Percentiles rank a stretch among this genome's conserved stretches.
These are phyloP conservation scores for Russula earlei DNA, from an alignment of 768 basidiomycete species.

Conservation along the genomic window DNA sequence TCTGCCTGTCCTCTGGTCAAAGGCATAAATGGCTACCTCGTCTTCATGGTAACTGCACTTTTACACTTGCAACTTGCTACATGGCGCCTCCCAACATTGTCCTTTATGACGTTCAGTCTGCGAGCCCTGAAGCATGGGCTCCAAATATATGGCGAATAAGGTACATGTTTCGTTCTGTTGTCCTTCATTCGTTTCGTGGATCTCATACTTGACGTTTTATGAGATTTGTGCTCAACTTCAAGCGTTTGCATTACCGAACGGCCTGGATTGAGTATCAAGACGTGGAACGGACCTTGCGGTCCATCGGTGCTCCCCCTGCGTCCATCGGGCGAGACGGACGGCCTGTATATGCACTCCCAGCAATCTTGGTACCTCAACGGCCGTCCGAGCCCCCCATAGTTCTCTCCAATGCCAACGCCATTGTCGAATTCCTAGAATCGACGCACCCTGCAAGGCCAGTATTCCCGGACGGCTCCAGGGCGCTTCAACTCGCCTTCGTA, in stretches of 20 bases:
- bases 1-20: background rate
- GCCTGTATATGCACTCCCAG: constrained; percentile 60
- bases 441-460: constrained; percentile 61
- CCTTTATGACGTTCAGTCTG: constrained; percentile 58
- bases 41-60: background rate
- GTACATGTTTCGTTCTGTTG: constrained; percentile 26
- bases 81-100: constrained; percentile 47
- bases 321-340: constrained; percentile 44
- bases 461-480: constrained; percentile 60
- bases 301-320: constrained; percentile 52
- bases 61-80: background rate
- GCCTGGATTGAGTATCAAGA: constrained; percentile 64
- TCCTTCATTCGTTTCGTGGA: background rate
- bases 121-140: constrained; percentile 59
- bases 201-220: background rate
- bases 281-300: constrained; percentile 49
- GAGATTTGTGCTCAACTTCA: constrained; percentile 71
- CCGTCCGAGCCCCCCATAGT: constrained; percentile 39
- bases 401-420: constrained; percentile 49
- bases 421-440: constrained; percentile 64
- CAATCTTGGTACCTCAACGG: constrained; percentile 50
- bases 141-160: constrained; percentile 69
- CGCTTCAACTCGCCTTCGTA: constrained; percentile 59
- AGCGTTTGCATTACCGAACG: constrained; percentile 60
- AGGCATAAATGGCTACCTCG: constrained; percentile 6